Percentiles rank a stretch among this genome's conserved stretches.
phyloP scores from a whole-genome alignment of 2,329 filamentous ascomycete species.

The Exophiala bonariae region DNA sequence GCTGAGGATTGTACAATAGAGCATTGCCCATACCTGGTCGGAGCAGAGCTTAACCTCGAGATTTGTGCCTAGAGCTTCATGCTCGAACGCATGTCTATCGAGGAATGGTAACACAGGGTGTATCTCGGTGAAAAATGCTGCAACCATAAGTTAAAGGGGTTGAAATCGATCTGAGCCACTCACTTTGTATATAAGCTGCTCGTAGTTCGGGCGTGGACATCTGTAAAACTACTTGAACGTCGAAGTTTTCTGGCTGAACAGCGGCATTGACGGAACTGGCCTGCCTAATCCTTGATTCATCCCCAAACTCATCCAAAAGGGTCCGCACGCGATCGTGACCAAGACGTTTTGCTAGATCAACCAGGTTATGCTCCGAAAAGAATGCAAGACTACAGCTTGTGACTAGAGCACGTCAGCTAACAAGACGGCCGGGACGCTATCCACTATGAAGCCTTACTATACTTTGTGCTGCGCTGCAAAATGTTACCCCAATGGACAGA shows the following conservation, averaged over 20 bases:
- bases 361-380: conserved; percentile 36
- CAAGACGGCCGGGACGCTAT: conserved; percentile 25
- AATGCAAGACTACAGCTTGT: conserved; percentile 36
- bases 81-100: conserved; percentile 38
- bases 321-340: conserved; percentile 29
- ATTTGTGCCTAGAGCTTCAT: conserved; percentile 30
- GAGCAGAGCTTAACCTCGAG: conserved; percentile 29
- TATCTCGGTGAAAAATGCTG: conserved; percentile 42
- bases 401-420: conserved; percentile 34
- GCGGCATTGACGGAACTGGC: conserved; percentile 12
- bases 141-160: conserved; percentile 1
- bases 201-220: conserved; percentile 15
- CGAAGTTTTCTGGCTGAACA: conserved; percentile 21
- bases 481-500: neutral
- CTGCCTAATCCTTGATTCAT: neutral
- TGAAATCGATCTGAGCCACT: conserved; percentile 7
- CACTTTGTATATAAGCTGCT: conserved; percentile 18
- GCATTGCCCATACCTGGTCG: conserved; percentile 36
- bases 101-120: conserved; percentile 45
- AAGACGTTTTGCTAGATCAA: conserved; percentile 29
- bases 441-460: conserved; percentile 10
- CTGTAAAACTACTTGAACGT: conserved; percentile 15
- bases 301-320: conserved; percentile 25
- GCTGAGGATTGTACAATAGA: conserved; percentile 42
- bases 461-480: conserved; percentile 8